Percentiles rank a stretch among this genome's conserved stretches.
Evolutionary conservation across 2,329 filamentous ascomycete genomes (phyloP).

Genomic region (Capronia americana): DNA sequence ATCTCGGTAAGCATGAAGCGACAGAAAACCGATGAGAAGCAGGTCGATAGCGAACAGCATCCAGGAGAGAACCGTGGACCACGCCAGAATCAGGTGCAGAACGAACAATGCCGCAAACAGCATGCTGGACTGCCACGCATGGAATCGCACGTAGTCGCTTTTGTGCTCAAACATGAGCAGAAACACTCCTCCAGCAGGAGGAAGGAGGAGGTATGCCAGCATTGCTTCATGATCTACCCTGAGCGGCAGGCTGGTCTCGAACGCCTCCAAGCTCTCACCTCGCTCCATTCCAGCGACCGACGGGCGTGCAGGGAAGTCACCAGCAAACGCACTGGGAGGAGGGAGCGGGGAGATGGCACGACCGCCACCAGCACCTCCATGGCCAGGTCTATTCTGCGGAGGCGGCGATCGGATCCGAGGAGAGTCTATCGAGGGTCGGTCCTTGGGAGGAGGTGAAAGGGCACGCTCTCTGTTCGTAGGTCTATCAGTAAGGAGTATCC

Average conservation of each 20-base stretch:
- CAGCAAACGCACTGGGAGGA: constrained; percentile 49
- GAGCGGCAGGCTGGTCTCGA: constrained; percentile 87
- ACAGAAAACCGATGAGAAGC: constrained; percentile 75
- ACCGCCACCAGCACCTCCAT: constrained; percentile 51
- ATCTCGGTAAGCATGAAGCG: constrained; percentile 81
- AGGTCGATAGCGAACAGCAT: constrained; percentile 78
- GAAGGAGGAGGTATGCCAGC: constrained; percentile 83
- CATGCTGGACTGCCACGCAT: constrained; percentile 92
- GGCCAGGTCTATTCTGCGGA: constrained; percentile 50
- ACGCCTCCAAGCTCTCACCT: constrained; percentile 73
- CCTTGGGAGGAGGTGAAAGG: constrained; percentile 66
- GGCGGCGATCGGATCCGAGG: constrained; percentile 61
- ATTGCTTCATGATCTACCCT: constrained; percentile 89
- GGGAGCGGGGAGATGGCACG: constrained; percentile 53
- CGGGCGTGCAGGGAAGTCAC: constrained; percentile 38
- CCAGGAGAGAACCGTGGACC: constrained; percentile 85
- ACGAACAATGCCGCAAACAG: constrained; percentile 74
- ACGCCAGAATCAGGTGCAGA: constrained; percentile 83
- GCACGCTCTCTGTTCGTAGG: constrained; percentile 65
- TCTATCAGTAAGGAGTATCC: not conserved
- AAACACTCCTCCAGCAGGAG: constrained; percentile 83
- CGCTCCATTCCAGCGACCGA: constrained; percentile 51
- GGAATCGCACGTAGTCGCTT: constrained; percentile 96
- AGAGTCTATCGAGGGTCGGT: constrained; percentile 55
- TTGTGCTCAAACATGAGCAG: constrained; percentile 87